A percentile compares a stretch with the other conserved stretches of the same genome.
phyloP scores from a whole-genome alignment of 352 stramenopile species.

The Phytophthora parvispora region DNA sequence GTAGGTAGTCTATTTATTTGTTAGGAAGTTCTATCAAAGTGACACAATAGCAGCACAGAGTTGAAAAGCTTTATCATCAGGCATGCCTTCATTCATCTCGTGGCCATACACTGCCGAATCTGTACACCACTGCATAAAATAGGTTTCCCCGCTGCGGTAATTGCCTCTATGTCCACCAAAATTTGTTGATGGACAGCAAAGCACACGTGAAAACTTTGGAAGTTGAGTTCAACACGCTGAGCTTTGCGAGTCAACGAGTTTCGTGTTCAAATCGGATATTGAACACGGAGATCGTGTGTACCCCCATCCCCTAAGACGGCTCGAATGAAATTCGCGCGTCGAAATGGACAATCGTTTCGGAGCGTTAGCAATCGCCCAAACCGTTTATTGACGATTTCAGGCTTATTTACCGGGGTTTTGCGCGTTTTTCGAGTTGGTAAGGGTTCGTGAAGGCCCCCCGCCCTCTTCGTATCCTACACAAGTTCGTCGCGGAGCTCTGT shows the following conservation, averaged over 20 bases:
- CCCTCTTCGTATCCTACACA: no score
- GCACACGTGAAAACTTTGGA: neutral
- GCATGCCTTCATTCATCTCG: no score
- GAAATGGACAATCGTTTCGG: slow-evolving; percentile 24
- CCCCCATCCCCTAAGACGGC: slow-evolving; percentile 8
- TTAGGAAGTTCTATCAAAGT: slow-evolving; percentile 31
- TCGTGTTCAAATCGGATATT: slow-evolving; percentile 28
- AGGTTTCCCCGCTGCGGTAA: no score
- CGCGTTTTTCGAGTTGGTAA: no score
- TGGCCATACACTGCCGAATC: no score
- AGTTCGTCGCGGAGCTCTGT: no score
- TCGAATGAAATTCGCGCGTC: slow-evolving; percentile 28
- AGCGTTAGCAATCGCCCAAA: neutral
- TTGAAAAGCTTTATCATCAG: neutral
- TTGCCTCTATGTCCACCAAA: neutral
- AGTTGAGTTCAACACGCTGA: slow-evolving; percentile 14
- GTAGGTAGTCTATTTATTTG: slow-evolving; percentile 43
- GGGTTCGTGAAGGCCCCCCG: no score
- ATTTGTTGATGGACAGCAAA: neutral
- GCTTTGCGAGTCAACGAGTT: neutral
- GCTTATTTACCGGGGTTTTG: no score
- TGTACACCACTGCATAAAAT: no score
- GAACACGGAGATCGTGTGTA: slow-evolving; percentile 13
- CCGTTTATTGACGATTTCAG: no score
- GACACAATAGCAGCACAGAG: slow-evolving; percentile 28